Evolutionary conservation across 345 rosid species (phyloP), one percentile per base, ranked within the genome.

Genomic region (Hevea brasiliensis): DNA sequence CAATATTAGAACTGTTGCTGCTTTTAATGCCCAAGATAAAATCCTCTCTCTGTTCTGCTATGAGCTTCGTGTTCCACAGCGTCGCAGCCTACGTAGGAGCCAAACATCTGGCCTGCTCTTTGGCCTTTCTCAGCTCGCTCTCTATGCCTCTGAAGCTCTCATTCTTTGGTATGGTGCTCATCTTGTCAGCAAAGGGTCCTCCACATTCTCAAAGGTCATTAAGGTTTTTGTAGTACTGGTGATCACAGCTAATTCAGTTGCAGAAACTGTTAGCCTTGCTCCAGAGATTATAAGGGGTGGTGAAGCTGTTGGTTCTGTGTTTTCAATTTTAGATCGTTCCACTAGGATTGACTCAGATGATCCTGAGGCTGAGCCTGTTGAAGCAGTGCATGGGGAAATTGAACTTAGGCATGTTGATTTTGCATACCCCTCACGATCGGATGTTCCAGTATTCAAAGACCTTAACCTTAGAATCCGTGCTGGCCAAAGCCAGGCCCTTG

Each of bases 241-340:
- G 4, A 83, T 95, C 77, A 92, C 99, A 0, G 99, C 99, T 29
- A 95, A 95, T 82, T 95, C 99, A 29, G 99, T 95, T 17, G 99
- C 99, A 1, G 99, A 95, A 82, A 95, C 99, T 7, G 99, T 95
- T 56, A 95, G 98, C 81, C 98, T 95, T 48, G 99, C 99, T 57
- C 99, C 99, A n/a, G 99, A 95, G 85, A 95, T 95, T 61, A 85
- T 95, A 63, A 82, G 97, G 47, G 99, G 99, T 26, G 98, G 99
- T 65, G 99, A 95, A 83, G 94, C 99, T 0, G 96, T 92, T 11
- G 99, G 99, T 70, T 95, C 99, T 0, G 99, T 95, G 21, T 95
- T 95, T 81, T 87, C 97, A 1, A 90, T 92, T 37, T 76, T 95
- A 74, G 98, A 95, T 72, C 82, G 94, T 18, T 83, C 88, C 10